Evolutionary conservation across 2,329 filamentous ascomycete genomes (phyloP), one percentile per base, ranked within the genome.

Genomic region (Aspergillus ochraceus): DNA sequence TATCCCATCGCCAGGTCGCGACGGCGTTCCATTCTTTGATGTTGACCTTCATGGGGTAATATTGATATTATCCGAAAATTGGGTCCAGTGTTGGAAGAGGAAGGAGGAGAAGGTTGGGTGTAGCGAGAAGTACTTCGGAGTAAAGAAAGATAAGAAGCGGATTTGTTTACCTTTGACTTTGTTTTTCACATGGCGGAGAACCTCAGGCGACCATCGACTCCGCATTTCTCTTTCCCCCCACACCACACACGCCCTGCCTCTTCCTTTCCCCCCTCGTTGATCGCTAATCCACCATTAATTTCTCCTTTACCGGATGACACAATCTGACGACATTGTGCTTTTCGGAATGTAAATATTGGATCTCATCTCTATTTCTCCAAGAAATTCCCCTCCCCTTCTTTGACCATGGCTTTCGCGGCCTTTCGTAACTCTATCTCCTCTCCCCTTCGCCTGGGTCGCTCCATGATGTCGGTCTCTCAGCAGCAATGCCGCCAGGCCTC

Each of bases 1-100:
- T 91, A 75, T 98, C 91, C 95, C 95, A 99, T 65, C 91, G 88
- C 95, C 95, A 99, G 57, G 92, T 94, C 19, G 95, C 95, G 63
- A 99, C 92, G 4, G 92, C 90, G 71, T 95, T 90, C 92, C 94
- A 98, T 74, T 91, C 86, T 71, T 89, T 91, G 78, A 98, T 95
- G 52, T 88, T 95, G 80, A 98, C 92, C 79, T 97, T 98, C 95
- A 99, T 46, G 19, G 20, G 50, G 22, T 39, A 58, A 45, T 45
- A 60, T 14, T 36, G 10, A 14, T 14, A 14, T 11, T 36, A 11
- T 54, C 49, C 9, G 36, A 55, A 45, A 49, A 24, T 39, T 53
- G 49, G 55, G 45, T 36, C 55, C 50, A 12, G 22, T 54, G 17
- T 22, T n/a, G 30, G 5, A 12, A 22, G 50, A 12, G n/a, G 46